These are phyloP conservation scores for Rhizoclosmatium globosum DNA, from an alignment of 192 early-diverging fungal genomes.

Conservation along the genomic window DNA sequence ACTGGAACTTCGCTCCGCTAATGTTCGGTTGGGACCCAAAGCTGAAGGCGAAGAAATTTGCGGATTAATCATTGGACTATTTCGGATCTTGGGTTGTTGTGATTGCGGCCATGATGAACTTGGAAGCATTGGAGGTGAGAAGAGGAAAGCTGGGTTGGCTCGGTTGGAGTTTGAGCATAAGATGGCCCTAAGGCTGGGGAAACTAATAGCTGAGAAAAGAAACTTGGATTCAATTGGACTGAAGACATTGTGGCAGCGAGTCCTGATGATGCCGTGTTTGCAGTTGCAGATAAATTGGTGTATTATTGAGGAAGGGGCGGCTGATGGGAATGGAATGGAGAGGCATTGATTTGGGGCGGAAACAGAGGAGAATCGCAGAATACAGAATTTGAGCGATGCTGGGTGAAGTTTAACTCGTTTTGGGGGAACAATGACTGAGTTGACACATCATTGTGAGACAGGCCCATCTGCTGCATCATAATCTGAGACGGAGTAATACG, in stretches of 20 bases:
- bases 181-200: neutral
- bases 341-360: neutral
- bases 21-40: neutral
- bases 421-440: neutral
- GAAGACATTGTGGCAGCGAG: neutral
- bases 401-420: neutral
- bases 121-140: neutral
- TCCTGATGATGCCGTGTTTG: neutral
- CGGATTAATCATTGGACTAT: neutral
- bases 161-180: neutral
- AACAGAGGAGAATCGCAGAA: constrained; percentile 14
- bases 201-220: neutral
- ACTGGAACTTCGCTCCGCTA: no score
- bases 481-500: neutral
- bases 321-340: neutral
- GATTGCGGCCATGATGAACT: neutral
- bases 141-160: neutral
- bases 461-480: neutral
- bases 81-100: neutral
- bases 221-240: neutral
- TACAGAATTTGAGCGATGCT: neutral
- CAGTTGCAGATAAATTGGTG: neutral
- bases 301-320: neutral
- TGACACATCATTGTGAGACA: neutral
- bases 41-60: neutral